Evolutionary conservation across 352 stramenopile genomes (phyloP), one percentile per base, ranked within the genome.

Genomic region (Phytopythium aichiense): DNA sequence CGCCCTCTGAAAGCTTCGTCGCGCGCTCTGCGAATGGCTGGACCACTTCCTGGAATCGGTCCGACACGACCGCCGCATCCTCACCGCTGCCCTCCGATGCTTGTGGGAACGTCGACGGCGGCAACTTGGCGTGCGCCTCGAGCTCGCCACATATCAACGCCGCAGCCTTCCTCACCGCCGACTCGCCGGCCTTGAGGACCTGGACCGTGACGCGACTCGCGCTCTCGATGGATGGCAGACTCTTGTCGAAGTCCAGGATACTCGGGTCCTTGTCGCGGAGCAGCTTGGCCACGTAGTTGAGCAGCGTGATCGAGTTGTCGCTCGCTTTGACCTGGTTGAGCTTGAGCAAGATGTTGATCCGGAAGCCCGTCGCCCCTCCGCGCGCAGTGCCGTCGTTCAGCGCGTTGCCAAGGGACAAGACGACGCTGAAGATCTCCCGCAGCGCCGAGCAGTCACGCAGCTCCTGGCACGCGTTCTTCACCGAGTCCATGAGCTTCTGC

Each of bases 401-500:
- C n/a, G 89, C 88, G 61, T 98, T 98, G 31, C 91, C 91, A 18
- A 98, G 66, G 16, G 81, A 84, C 38, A 97, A 43, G 20, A 97
- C 84, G 2, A 96, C 73, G 20, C 81, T 73, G 52, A 97, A 88
- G 37, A 96, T 91, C 51, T 97, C 79, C 53, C 91, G 81, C 15
- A 99, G 68, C 48, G 89, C 90, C 8, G 86, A 72, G 45, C 89
- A 97, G 33, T 82, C 74, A 64, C 96, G 86, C 16, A 98, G 67
- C 68, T 98, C 91, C 4, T 74, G 69, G 56, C 94, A 98, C 16
- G 95, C 94, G 51, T 87, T 88, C 37, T 76, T 81, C 18, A 99
- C 80, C 9, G 87, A 87, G 54, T 92, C 75, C 72, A 94, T 88
- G 7, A 94, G 59, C 38, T 76, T 77, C 18, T 73, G 71, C 66